These are phyloP conservation scores for Triticum turgidum DNA, from an alignment of 176 grass and related monocot species.

Conservation along the genomic window DNA sequence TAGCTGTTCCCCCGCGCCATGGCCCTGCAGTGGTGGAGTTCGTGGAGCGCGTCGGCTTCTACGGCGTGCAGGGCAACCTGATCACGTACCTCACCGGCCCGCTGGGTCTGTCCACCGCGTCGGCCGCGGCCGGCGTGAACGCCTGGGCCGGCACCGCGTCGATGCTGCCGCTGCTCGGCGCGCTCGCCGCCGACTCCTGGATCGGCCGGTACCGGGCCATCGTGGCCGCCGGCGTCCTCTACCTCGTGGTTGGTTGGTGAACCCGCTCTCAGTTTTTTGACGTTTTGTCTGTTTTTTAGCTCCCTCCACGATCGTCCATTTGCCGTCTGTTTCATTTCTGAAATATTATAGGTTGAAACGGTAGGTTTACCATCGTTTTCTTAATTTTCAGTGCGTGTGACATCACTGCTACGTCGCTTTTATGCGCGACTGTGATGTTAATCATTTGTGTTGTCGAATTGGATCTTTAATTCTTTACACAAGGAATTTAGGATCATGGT, in stretches of 20 bases:
- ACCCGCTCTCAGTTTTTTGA: neutral
- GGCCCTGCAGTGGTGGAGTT: constrained; percentile 42
- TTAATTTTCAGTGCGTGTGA: neutral
- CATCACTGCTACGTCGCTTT: neutral
- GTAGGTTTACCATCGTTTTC: constrained; percentile 1
- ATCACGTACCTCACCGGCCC: constrained; percentile 77
- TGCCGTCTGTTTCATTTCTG: neutral
- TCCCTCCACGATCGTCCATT: neutral
- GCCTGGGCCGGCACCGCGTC: constrained; percentile 43
- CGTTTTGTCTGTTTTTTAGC: neutral
- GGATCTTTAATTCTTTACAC: neutral
- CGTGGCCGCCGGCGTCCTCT: constrained; percentile 42
- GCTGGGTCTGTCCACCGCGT: constrained; percentile 42
- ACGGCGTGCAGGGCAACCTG: constrained; percentile 59
- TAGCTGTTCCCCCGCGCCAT: neutral
- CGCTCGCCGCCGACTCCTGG: constrained; percentile 56
- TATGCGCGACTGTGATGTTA: neutral
- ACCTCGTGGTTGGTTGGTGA: constrained; percentile 42
- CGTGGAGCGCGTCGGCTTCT: constrained; percentile 57
- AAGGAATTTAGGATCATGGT: neutral
- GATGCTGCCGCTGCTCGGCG: constrained; percentile 60
- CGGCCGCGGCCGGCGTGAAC: constrained; percentile 45
- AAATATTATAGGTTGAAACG: neutral
- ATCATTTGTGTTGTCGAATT: neutral
- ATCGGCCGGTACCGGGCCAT: constrained; percentile 47